Evolutionary conservation across 768 basidiomycete species (phyloP).

Genomic region (Agrocybe chaxingu): DNA sequence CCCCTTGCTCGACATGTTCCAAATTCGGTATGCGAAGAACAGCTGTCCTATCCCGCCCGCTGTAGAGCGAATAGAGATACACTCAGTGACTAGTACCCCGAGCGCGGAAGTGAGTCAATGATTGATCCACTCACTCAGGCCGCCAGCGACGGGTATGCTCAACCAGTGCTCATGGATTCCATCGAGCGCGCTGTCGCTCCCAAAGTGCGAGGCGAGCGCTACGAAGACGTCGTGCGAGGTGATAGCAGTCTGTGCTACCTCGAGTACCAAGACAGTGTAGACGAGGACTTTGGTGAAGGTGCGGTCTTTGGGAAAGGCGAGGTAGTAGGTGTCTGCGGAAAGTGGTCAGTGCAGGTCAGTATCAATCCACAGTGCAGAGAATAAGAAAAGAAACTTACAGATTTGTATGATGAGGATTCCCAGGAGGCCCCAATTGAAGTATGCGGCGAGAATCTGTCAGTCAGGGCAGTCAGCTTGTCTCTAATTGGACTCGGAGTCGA

Average conservation of each 20-base stretch:
- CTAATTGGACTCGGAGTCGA: neutral
- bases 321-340: conserved; percentile 23
- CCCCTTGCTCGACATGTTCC: conserved; percentile 16
- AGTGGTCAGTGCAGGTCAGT: too few species aligned
- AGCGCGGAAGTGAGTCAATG: too few species aligned
- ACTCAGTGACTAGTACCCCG: neutral
- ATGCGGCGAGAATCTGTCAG: conserved; percentile 19
- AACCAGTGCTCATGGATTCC: conserved; percentile 20
- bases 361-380: neutral
- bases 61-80: conserved; percentile 1
- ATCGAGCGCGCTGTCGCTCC: conserved; percentile 12
- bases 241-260: conserved; percentile 22
- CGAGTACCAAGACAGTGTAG: conserved; percentile 19
- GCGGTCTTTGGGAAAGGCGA: conserved; percentile 28
- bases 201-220: conserved; percentile 15
- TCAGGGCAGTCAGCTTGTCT: neutral
- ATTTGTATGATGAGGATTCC: conserved; percentile 21
- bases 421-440: conserved; percentile 23
- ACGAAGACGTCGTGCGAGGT: conserved; percentile 21
- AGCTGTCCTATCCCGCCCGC: conserved; percentile 27
- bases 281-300: conserved; percentile 20
- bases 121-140: conserved; percentile 19
- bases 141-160: conserved; percentile 26
- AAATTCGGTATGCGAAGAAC: conserved; percentile 29
- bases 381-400: conserved; percentile 6